These are phyloP conservation scores for Barnettozyma sucrosica DNA, from an alignment of 805 yeast genomes.

Conservation along the genomic window DNA sequence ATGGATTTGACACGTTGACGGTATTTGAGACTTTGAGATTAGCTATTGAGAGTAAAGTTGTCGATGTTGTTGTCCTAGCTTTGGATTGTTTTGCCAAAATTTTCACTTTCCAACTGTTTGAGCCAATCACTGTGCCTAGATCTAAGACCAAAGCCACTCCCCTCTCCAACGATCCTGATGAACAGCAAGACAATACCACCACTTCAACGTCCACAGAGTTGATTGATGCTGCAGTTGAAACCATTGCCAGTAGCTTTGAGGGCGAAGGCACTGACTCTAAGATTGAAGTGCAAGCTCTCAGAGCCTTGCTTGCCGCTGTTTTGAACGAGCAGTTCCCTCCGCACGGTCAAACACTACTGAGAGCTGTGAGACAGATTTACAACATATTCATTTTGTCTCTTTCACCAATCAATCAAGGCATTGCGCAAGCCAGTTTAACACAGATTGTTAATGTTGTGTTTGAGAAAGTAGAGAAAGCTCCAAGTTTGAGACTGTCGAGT, in stretches of 20 bases:
- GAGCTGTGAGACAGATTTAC: conserved; percentile 90
- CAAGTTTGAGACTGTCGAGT: conserved; percentile 8
- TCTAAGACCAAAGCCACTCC: conserved; percentile 31
- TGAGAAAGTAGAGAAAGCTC: conserved; percentile 52
- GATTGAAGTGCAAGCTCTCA: conserved; percentile 86
- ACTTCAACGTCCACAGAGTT: conserved; percentile 48
- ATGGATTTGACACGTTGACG: conserved; percentile 39
- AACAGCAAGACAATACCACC: conserved; percentile 6
- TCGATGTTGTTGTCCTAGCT: conserved; percentile 64
- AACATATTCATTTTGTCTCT: conserved; percentile 84
- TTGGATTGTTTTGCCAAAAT: conserved; percentile 83
- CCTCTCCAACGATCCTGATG: conserved; percentile 15
- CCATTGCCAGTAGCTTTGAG: conserved; percentile 77
- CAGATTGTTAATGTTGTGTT: conserved; percentile 85
- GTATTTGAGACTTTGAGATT: conserved; percentile 75
- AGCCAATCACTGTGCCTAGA: conserved; percentile 44
- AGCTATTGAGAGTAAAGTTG: conserved; percentile 63
- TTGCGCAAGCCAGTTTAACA: conserved; percentile 91
- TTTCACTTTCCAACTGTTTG: conserved; percentile 80
- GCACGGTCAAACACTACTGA: conserved; percentile 83
- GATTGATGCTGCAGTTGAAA: conserved; percentile 78
- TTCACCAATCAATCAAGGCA: conserved; percentile 78
- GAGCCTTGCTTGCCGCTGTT: conserved; percentile 86
- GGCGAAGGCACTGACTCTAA: conserved; percentile 90
- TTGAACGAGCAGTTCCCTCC: conserved; percentile 75